Evolutionary conservation across 441 rosid genomes (phyloP), one percentile per base, ranked within the genome.

Genomic region (Adansonia grandidieri): DNA sequence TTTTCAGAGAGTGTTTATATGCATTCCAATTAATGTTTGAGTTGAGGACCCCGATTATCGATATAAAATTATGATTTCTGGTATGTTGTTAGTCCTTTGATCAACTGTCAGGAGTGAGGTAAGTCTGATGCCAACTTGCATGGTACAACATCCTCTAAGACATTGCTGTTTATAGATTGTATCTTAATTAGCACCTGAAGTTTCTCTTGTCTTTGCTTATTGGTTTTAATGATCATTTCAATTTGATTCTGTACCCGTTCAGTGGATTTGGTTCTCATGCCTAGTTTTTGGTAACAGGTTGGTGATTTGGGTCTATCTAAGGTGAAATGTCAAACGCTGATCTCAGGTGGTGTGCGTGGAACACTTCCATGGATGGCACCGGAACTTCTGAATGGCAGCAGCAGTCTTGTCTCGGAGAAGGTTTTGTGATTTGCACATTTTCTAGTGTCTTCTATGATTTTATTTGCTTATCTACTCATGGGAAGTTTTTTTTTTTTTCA

Each of bases 281-380:
- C 62, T 17, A 17, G 1, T 17, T 54, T 71, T 54, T 5, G 63
- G 51, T 37, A 37, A 10, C 75, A 92, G 95, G 93, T 91, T 22
- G 93, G 90, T 50, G 93, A 91, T 85, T 88, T 91, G 71, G 95
- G 95, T 28, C 82, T 91, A 73, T 91, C 95, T 0, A 86, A 89
- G 85, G 89, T 91, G 80, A 91, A 91, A 77, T 90, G 92, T 77
- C 88, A 89, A 80, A 91, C 95, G 37, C 82, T 91, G 4, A 87
- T 91, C 78, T 91, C 95, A 5, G 91, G 95, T 1, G 95, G 95
- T 66, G 92, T 91, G n/a, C 82, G 94, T 68, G 94, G 94, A 73
- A 91, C 92, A 56, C 90, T 91, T 63, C 92, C 94, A 60, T 91
- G 94, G 94, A 89, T 91, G 92, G 94, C 94, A 5, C 95, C 95